Percentiles rank a stretch among this genome's conserved stretches.
Evolutionary conservation across 768 basidiomycete genomes (phyloP).

Genomic region (Chalciporus sphaerocephalus): DNA sequence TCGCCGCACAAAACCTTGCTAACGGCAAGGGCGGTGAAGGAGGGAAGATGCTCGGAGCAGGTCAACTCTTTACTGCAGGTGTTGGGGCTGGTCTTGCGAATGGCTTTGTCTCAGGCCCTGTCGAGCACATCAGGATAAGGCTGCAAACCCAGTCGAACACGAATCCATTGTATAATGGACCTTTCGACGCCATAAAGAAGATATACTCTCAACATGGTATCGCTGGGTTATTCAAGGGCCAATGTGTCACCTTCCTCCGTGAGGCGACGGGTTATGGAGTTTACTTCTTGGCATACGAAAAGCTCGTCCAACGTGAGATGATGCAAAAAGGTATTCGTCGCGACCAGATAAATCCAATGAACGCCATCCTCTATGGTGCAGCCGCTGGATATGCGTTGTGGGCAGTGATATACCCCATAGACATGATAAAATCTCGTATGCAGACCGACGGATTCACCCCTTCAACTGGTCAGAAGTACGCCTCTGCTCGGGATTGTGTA

Average conservation of each 20-base stretch:
- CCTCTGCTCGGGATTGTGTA: conserved; percentile 76
- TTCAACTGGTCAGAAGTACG: conserved; percentile 76
- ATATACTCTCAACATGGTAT: conserved; percentile 75
- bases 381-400: conserved; percentile 89
- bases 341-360: conserved; percentile 72
- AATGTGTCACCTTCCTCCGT: conserved; percentile 79
- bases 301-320: conserved; percentile 85
- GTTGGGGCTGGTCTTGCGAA: conserved; percentile 86
- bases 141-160: conserved; percentile 85
- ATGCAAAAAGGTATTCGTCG: conserved; percentile 62
- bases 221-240: conserved; percentile 88
- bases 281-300: conserved; percentile 93
- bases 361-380: conserved; percentile 84
- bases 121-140: conserved; percentile 96
- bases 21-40: conserved; percentile 59
- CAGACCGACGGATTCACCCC: conserved; percentile 88
- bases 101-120: conserved; percentile 89
- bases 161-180: conserved; percentile 76
- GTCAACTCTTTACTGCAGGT: conserved; percentile 74
- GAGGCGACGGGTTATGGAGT: conserved; percentile 79
- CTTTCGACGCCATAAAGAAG: conserved; percentile 83
- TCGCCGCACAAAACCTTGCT: conserved; percentile 57
- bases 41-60: conserved; percentile 53
- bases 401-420: conserved; percentile 93
- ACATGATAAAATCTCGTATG: conserved; percentile 94